These are phyloP conservation scores for Alternaria angustiovoidea DNA, from an alignment of 2,329 filamentous ascomycete species.

Conservation along the genomic window DNA sequence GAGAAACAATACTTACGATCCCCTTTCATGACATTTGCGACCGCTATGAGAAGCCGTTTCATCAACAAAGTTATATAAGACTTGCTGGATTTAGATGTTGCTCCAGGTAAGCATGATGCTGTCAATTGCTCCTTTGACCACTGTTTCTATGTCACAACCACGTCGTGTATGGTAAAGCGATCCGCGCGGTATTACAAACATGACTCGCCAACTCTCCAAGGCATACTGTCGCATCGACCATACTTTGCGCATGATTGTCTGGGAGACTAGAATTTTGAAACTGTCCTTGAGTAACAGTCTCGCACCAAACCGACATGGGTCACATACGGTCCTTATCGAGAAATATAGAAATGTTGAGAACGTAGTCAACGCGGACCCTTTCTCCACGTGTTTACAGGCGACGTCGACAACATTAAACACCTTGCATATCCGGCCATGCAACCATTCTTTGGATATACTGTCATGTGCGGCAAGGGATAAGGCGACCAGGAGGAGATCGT, in stretches of 20 bases:
- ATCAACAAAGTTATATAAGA: not conserved
- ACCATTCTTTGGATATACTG: slow-evolving; percentile 1
- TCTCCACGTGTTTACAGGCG: not conserved
- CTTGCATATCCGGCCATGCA: not conserved
- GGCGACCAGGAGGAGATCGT: slow-evolving; percentile 8
- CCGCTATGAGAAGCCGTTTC: not conserved
- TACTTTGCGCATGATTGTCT: not conserved
- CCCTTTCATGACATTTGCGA: not conserved
- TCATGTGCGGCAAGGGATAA: slow-evolving; percentile 6
- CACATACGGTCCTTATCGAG: not conserved
- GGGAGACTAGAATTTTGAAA: not conserved
- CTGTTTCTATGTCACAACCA: too few relatives aligned
- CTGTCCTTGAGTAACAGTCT: not conserved
- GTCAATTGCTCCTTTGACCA: too few relatives aligned
- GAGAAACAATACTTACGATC: not conserved
- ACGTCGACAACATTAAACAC: not conserved
- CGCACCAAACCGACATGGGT: not conserved
- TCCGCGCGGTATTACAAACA: not conserved
- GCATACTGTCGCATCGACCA: not conserved
- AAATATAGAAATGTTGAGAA: not conserved
- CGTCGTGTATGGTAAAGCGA: too few relatives aligned
- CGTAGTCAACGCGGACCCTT: not conserved
- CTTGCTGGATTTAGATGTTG: too few relatives aligned
- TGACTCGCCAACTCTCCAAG: not conserved
- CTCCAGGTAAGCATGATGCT: too few relatives aligned